Evolutionary conservation across 2,329 filamentous ascomycete species (phyloP).

Genomic region (Beauveria varroae): DNA sequence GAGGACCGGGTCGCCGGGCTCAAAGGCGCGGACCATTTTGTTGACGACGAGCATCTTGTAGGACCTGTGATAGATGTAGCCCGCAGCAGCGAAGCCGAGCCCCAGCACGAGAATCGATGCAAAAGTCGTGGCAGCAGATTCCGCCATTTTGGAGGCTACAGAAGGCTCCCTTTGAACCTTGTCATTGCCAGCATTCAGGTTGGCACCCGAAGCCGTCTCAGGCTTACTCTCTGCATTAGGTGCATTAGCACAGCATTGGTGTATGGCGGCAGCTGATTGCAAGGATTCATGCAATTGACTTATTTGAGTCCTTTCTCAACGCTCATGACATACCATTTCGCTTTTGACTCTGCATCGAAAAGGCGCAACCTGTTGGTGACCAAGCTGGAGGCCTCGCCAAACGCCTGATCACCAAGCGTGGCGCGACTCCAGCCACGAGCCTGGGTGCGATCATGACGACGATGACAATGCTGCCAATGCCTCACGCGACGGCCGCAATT

Average conservation of each 20-base stretch:
- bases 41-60: conserved; percentile 88
- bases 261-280: not conserved
- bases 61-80: conserved; percentile 69
- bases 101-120: conserved; percentile 68
- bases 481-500: not conserved
- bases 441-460: not conserved
- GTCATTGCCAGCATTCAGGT: not conserved
- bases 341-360: conserved; percentile 22
- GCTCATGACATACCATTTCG: conserved; percentile 20
- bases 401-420: not conserved
- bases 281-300: not conserved
- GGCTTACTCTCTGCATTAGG: not conserved
- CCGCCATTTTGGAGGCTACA: conserved; percentile 56
- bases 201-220: not conserved
- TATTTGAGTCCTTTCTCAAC: not conserved
- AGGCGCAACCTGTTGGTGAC: conserved; percentile 9
- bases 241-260: not conserved
- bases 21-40: conserved; percentile 90
- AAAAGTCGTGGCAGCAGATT: conserved; percentile 67
- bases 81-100: conserved; percentile 55
- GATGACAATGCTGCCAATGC: not conserved
- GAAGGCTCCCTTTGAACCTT: conserved; percentile 23
- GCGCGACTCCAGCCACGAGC: not conserved
- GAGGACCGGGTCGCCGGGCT: conserved; percentile 82
- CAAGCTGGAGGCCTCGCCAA: not conserved